Base-by-base conservation (phyloP, 2,329 filamentous ascomycete genomes). In the Alternaria brassicae region DNA sequence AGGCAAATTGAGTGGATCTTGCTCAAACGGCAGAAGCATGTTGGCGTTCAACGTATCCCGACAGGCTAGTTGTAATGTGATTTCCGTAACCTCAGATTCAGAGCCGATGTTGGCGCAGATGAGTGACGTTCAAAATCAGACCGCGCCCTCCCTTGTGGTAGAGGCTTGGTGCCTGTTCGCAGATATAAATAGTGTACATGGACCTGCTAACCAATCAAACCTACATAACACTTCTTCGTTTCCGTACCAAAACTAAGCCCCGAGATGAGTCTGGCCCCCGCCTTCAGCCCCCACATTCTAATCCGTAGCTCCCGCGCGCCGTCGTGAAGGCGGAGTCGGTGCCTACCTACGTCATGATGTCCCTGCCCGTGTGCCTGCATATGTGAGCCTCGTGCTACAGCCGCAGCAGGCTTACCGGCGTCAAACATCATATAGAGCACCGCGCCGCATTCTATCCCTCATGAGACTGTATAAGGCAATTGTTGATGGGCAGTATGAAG, bases 401-500 rank as follows among this genome's bases (percentile, higher is more conserved):
- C 39, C 37, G 49, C 56, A 49, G 53, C 47, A 17, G 19, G 49
- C 47, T 41, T 13, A 49, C 32, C 7, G 19, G 44, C 47, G 44
- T 37, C 52, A 37, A 28, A 27, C 44, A 41, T 48, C 45, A 56
- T 51, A 51, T 56, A 59, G 39, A 40, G 47, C 39, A 13, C 39
- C 28, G 25, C 28, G 34, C 50, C 28, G 12, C 40, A 6, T 21
- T 41, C 1, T 15, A 21, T 21, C 19, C 19, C 27, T 39, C 45
- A 60, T 53, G 52, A 34, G 12, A 30, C 23, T 9, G 23, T 13
- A 53, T 53, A 21, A 45, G 39, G 36, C 39, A 13, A 39, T 34
- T 30, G 45, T 37, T 51, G 19, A 41, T 13, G 37, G 37, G 50
- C 51, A 62, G 49, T 17, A 71, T 71, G 67, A 58, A 49, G 62